phyloP scores from a whole-genome alignment of 352 stramenopile species.

The Peronosclerospora sorghi region DNA sequence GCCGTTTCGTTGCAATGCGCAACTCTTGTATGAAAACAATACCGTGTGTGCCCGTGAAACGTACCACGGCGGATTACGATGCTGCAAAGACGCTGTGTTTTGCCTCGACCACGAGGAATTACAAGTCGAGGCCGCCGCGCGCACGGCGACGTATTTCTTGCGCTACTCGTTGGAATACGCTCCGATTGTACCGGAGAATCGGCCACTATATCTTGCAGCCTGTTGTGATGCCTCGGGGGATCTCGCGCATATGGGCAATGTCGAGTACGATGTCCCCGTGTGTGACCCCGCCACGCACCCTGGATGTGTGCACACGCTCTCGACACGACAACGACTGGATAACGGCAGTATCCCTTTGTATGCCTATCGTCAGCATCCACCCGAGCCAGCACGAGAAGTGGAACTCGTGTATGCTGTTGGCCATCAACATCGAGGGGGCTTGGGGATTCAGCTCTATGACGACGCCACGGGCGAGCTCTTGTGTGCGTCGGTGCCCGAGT shows the following conservation, averaged over 20 bases:
- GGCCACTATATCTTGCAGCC: constrained; percentile 48
- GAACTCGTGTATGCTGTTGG: constrained; percentile 72
- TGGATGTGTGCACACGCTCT: constrained; percentile 67
- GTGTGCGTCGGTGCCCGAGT: constrained; percentile 53
- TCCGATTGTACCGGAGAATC: constrained; percentile 38
- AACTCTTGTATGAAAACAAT: constrained; percentile 60
- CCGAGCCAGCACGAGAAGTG: constrained; percentile 34
- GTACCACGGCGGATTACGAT: constrained; percentile 64
- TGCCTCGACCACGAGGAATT: constrained; percentile 55
- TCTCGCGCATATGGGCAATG: constrained; percentile 47
- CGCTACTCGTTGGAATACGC: constrained; percentile 74
- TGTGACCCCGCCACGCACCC: constrained; percentile 56
- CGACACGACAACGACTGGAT: constrained; percentile 53
- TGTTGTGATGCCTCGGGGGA: constrained; percentile 65
- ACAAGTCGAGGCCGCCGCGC: constrained; percentile 6
- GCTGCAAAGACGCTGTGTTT: constrained; percentile 60
- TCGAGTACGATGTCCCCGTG: constrained; percentile 68
- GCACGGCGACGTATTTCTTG: constrained; percentile 41
- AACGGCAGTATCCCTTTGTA: constrained; percentile 18
- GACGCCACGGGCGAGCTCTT: constrained; percentile 53
- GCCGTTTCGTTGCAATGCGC: constrained; percentile 48
- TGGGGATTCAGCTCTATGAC: constrained; percentile 69
- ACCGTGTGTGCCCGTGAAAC: constrained; percentile 45
- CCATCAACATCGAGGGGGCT: constrained; percentile 59
- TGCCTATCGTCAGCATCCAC: constrained; percentile 12